Percentiles rank a stretch among this genome's conserved stretches.
Evolutionary conservation across 1,284 basidiomycete genomes (phyloP).

Genomic region (Apiotrichum gamsii): DNA sequence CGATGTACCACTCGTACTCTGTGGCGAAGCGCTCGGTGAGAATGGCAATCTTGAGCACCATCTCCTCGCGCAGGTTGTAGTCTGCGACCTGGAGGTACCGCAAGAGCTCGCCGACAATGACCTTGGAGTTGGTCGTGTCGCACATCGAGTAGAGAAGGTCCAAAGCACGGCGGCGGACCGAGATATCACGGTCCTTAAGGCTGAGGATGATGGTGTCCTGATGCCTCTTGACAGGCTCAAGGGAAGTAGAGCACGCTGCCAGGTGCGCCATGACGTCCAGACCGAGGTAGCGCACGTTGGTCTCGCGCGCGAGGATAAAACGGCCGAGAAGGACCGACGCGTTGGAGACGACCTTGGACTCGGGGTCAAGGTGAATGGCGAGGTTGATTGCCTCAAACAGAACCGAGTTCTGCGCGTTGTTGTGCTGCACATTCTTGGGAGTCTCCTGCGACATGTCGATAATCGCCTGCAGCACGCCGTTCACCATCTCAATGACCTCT

Average conservation of each 20-base stretch:
- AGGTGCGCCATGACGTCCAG: slow-evolving; percentile 98
- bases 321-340: slow-evolving; percentile 88
- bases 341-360: slow-evolving; percentile 78
- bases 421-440: slow-evolving; percentile 93
- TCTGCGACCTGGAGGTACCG: slow-evolving; percentile 90
- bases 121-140: slow-evolving; percentile 87
- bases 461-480: slow-evolving; percentile 80
- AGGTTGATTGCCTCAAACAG: slow-evolving; percentile 96
- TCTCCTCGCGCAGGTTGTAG: slow-evolving; percentile 91
- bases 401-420: slow-evolving; percentile 97
- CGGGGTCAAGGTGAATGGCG: slow-evolving; percentile 92
- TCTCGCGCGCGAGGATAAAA: slow-evolving; percentile 96
- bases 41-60: slow-evolving; percentile 98
- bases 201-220: slow-evolving; percentile 92
- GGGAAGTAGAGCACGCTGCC: slow-evolving; percentile 81
- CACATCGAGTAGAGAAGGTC: slow-evolving; percentile 99
- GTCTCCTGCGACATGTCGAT: slow-evolving; percentile 92
- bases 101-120: slow-evolving; percentile 89
- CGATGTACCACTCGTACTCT: slow-evolving; percentile 89
- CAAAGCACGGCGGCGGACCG: slow-evolving; percentile 85
- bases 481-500: slow-evolving; percentile 66
- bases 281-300: slow-evolving; percentile 95
- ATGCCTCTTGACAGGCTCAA: slow-evolving; percentile 90
- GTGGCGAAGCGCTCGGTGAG: slow-evolving; percentile 95
- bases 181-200: slow-evolving; percentile 94